Evolutionary conservation across 768 basidiomycete species (phyloP).

Genomic region (Lactifluus hygrophoroides): DNA sequence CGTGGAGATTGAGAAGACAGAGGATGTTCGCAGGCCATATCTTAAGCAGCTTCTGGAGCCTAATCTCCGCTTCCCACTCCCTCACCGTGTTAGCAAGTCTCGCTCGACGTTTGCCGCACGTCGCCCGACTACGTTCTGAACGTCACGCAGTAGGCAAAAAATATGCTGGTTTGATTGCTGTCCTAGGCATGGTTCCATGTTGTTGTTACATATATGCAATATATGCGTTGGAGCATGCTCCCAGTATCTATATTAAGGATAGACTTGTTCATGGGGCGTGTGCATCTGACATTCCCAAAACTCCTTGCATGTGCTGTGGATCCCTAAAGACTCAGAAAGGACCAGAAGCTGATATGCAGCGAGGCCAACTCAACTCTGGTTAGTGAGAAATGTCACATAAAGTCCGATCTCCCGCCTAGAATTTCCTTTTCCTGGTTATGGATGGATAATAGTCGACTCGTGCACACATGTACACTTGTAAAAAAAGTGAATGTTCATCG

Average conservation of each 20-base stretch:
- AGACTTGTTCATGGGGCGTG: neutral
- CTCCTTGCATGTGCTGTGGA: neutral
- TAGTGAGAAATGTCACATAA: no score
- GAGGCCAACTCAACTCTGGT: no score
- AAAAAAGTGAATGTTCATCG: no score
- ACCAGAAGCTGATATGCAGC: no score
- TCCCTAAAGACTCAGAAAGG: neutral
- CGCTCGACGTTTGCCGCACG: conserved; percentile 74
- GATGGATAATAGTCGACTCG: no score
- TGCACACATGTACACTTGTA: no score
- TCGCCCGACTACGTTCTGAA: conserved; percentile 67
- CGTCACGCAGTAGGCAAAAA: neutral
- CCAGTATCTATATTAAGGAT: neutral
- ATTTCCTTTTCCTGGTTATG: no score
- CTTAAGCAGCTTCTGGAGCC: conserved; percentile 93
- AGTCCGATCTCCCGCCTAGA: no score
- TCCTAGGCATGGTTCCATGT: neutral
- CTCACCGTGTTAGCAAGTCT: conserved; percentile 74
- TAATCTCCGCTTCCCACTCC: conserved; percentile 93
- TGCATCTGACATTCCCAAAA: neutral
- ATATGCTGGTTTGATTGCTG: neutral
- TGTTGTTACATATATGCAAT: neutral
- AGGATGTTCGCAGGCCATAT: conserved; percentile 91
- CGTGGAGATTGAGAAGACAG: conserved; percentile 87
- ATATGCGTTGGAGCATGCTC: neutral